phyloP scores from a whole-genome alignment of 2,329 filamentous ascomycete species.

The Helicocarpus griseus region DNA sequence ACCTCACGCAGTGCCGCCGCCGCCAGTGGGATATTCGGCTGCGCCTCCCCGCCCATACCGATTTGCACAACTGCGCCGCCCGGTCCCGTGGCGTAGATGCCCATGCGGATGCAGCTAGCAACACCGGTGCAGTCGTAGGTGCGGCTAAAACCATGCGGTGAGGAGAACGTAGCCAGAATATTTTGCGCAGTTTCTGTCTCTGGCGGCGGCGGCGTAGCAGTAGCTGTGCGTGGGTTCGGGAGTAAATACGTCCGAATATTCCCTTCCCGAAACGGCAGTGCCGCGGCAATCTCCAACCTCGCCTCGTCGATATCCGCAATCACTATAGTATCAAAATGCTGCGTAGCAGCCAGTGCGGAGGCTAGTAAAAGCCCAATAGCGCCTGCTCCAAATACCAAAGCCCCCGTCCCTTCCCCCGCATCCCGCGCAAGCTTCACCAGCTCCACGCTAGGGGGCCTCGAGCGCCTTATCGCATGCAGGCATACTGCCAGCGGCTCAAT shows the following conservation, averaged over 20 bases:
- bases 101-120: constrained; percentile 36
- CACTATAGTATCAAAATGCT: constrained; percentile 45
- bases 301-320: constrained; percentile 53
- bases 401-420: constrained; percentile 33
- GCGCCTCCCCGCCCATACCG: constrained; percentile 45
- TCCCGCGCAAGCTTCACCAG: constrained; percentile 32
- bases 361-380: constrained; percentile 52
- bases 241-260: constrained; percentile 22
- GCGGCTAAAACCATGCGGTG: constrained; percentile 29
- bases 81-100: constrained; percentile 36
- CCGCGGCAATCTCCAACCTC: constrained; percentile 45
- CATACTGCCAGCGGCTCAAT: constrained; percentile 53
- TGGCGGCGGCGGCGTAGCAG: constrained; percentile 14
- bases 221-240: constrained; percentile 23
- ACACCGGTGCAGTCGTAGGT: constrained; percentile 40
- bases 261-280: constrained; percentile 28
- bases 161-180: constrained; percentile 20
- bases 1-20: constrained; percentile 47
- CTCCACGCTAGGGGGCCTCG: constrained; percentile 35
- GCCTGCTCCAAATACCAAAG: constrained; percentile 52
- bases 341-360: constrained; percentile 46
- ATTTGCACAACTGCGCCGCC: constrained; percentile 47
- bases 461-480: constrained; percentile 49
- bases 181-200: constrained; percentile 24
- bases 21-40: constrained; percentile 45